Evolutionary conservation across 768 basidiomycete species (phyloP).

Genomic region (Mycena alexandri): DNA sequence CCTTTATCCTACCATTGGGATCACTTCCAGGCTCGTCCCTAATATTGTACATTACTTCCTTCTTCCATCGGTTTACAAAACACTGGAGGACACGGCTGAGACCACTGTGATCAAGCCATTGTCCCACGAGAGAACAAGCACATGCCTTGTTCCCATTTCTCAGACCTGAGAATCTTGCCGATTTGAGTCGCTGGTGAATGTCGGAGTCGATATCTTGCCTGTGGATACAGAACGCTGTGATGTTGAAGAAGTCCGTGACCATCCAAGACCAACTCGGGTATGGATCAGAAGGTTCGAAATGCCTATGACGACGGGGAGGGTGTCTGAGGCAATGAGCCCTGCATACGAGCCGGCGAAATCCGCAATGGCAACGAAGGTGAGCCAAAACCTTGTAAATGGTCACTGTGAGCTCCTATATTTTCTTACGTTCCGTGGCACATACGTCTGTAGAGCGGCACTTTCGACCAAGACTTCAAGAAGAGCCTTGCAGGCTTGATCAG

Average conservation of each 20-base stretch:
- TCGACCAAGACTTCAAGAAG: constrained; percentile 8
- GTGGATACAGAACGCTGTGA: constrained; percentile 14
- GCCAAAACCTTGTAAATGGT: constrained; percentile 20
- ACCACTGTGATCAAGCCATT: too few species aligned
- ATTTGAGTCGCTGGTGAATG: constrained; percentile 11
- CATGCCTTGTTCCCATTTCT: constrained; percentile 6
- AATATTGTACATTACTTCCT: too few species aligned
- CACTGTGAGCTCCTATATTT: constrained; percentile 3
- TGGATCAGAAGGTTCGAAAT: constrained; percentile 21
- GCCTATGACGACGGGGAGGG: constrained; percentile 17
- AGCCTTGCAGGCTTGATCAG: constrained; percentile 13
- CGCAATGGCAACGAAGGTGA: constrained; percentile 17
- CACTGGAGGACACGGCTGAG: too few species aligned
- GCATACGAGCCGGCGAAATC: constrained; percentile 12
- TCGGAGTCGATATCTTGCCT: constrained; percentile 17
- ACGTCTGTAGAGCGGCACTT: constrained; percentile 20
- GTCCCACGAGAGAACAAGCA: too few species aligned
- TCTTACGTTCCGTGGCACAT: constrained; percentile 15
- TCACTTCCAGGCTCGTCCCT: too few species aligned
- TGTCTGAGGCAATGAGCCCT: constrained; percentile 19
- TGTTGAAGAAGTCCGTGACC: constrained; percentile 9
- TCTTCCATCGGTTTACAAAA: too few species aligned
- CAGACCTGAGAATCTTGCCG: constrained; percentile 22
- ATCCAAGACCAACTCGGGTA: constrained; percentile 21
- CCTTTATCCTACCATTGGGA: constrained; percentile 6